Base-by-base conservation (phyloP, 805 yeast species). In the Hanseniaspora jakobsenii region DNA sequence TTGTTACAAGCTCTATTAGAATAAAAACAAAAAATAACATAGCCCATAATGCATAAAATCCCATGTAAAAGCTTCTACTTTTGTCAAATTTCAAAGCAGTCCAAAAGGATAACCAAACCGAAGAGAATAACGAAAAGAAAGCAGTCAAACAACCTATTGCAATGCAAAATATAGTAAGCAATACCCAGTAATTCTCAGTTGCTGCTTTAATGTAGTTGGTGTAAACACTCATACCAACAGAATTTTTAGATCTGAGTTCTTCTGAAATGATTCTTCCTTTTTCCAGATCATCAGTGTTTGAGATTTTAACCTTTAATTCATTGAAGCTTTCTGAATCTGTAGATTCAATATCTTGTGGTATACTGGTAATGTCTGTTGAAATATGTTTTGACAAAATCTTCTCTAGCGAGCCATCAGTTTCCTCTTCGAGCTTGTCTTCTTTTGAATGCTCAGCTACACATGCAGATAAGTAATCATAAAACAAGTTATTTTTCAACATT, bases 21-120 rank as follows among this genome's bases (percentile, higher is more conserved):
- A 69, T 62, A 52, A 74, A 75, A 48, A 70, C 64, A 38, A 62
- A 50, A 8, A 66, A 58, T 35, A 72, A 64, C 48, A 73, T 62
- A 8, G 77, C 60, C 52, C 79, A 69, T 66, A 80, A 69, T 23
- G 81, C 78, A 54, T 78, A 80, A 44, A 83, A 53, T 1, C 94
- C 94, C 65, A 82, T 81, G 62, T 84, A 84, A 51, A 77, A 77
- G 2, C 77, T 70, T 41, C 71, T 62, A 3, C 71, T 49, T 18
- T 58, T 50, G 28, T 52, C 29, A 54, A 79, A 83, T 56, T 72
- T 75, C 42, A 68, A 50, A 23, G 69, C 71, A 2, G 79, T 70
- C 95, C 95, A 85, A 59, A 77, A 85, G 2, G 93, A 78, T 49
- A 85, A 65, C 93, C 93, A 82, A n/a, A 62, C 66, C 16, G 65